Evolutionary conservation across 2,329 filamentous ascomycete genomes (phyloP).

Genomic region (Colletotrichum lupini): DNA sequence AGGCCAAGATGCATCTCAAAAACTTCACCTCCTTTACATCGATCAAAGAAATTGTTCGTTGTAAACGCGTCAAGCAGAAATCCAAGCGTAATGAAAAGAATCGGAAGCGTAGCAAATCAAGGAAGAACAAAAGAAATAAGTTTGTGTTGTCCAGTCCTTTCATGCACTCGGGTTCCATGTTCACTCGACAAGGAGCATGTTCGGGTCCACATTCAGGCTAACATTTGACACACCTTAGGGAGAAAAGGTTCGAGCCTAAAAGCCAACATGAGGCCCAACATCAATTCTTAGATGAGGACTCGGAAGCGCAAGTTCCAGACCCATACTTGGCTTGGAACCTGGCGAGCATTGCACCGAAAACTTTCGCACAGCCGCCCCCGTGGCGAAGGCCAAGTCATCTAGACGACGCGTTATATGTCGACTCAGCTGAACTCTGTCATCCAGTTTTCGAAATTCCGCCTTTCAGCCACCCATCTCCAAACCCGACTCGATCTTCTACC

Average conservation of each 20-base stretch:
- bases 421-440: background rate
- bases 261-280: background rate
- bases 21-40: background rate
- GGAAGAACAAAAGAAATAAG: background rate
- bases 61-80: background rate
- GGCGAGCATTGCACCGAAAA: background rate
- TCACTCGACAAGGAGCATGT: background rate
- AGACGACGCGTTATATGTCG: background rate
- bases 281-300: background rate
- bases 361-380: background rate
- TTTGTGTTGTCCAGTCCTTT: background rate
- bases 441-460: background rate
- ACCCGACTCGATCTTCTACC: background rate
- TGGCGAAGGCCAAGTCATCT: background rate
- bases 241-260: background rate
- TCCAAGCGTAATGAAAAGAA: background rate
- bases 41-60: background rate
- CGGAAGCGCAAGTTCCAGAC: background rate
- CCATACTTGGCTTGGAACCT: background rate
- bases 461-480: background rate
- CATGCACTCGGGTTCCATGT: background rate
- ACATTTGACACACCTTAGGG: background rate
- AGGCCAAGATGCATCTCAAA: background rate
- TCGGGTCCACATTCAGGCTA: background rate
- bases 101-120: background rate